phyloP scores from a whole-genome alignment of 176 grass and related monocot genomes.

The Alloteropsis semialata region DNA sequence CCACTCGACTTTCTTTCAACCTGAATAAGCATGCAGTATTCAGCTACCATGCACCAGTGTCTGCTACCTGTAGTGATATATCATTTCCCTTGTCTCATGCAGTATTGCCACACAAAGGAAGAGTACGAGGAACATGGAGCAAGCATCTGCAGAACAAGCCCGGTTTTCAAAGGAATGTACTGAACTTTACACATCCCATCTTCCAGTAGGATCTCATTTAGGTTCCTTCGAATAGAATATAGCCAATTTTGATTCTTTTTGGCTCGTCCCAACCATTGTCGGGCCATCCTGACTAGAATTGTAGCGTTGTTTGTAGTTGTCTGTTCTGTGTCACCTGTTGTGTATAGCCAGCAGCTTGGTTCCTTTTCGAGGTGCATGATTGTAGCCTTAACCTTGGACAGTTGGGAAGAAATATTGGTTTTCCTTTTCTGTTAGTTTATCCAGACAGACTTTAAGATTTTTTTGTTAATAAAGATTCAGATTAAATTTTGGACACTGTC shows the following conservation, averaged over 20 bases:
- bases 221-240: constrained; percentile 36
- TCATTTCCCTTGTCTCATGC: constrained; percentile 27
- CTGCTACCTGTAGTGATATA: neutral
- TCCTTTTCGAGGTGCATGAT: constrained; percentile 33
- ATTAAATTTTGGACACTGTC: neutral
- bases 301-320: constrained; percentile 35
- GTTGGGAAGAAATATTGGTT: neutral
- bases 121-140: constrained; percentile 97
- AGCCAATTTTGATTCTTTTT: constrained; percentile 50
- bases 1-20: constrained; percentile 2
- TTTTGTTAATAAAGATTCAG: constrained; percentile 21
- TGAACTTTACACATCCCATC: constrained; percentile 30
- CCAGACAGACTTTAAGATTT: neutral
- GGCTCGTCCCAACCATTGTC: constrained; percentile 19
- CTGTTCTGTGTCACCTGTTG: constrained; percentile 15
- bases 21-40: neutral
- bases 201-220: constrained; percentile 37
- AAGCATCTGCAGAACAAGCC: constrained; percentile 91
- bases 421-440: neutral
- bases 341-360: constrained; percentile 29
- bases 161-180: constrained; percentile 99
- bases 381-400: constrained; percentile 27
- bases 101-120: constrained; percentile 94
- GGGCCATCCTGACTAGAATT: constrained; percentile 28
- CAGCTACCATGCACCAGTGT: neutral